Conservation (phyloP, 495 filamentous ascomycete species). For the Paragyromitra xinjiangensis region DNA sequence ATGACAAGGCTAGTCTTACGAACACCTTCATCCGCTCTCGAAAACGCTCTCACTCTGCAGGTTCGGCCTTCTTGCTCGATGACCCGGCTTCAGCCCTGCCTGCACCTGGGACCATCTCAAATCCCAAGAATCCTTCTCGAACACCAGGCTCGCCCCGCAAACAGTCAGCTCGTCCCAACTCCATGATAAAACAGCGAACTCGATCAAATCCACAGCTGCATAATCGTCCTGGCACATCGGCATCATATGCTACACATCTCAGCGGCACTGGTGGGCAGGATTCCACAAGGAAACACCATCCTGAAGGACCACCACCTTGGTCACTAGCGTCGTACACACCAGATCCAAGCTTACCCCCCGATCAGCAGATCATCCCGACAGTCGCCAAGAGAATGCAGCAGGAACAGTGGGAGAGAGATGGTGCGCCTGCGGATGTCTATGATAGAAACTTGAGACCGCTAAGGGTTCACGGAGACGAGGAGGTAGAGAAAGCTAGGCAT, state of each 20-base stretch:
- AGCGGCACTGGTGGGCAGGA: slow-evolving; percentile 65
- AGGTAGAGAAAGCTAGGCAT: slow-evolving; percentile 44
- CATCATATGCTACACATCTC: slow-evolving; percentile 67
- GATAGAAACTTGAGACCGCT: slow-evolving; percentile 84
- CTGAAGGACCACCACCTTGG: slow-evolving; percentile 96
- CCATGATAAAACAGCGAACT: slow-evolving; percentile 58
- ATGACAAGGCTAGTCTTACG: slow-evolving; percentile 66
- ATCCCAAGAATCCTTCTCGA: slow-evolving; percentile 59
- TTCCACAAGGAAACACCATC: slow-evolving; percentile 68
- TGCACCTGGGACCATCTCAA: slow-evolving; percentile 58
- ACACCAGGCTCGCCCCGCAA: slow-evolving; percentile 45
- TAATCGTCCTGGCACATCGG: slow-evolving; percentile 63
- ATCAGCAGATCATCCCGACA: slow-evolving; percentile 93
- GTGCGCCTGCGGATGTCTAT: slow-evolving; percentile 79
- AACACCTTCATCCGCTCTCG: slow-evolving; percentile 63
- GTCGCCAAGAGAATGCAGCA: slow-evolving; percentile 91
- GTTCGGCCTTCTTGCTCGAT: slow-evolving; percentile 66
- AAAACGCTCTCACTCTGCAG: slow-evolving; percentile 78
- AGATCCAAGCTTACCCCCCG: slow-evolving; percentile 90
- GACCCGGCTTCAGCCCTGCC: slow-evolving; percentile 61
- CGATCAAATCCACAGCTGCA: slow-evolving; percentile 56
- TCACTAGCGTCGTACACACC: slow-evolving; percentile 93
- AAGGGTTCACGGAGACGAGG: slow-evolving; percentile 60
- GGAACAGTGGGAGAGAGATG: slow-evolving; percentile 93
- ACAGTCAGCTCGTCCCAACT: slow-evolving; percentile 55